Base-by-base conservation (phyloP, 2,329 filamentous ascomycete species). In the Coniella vitis region DNA sequence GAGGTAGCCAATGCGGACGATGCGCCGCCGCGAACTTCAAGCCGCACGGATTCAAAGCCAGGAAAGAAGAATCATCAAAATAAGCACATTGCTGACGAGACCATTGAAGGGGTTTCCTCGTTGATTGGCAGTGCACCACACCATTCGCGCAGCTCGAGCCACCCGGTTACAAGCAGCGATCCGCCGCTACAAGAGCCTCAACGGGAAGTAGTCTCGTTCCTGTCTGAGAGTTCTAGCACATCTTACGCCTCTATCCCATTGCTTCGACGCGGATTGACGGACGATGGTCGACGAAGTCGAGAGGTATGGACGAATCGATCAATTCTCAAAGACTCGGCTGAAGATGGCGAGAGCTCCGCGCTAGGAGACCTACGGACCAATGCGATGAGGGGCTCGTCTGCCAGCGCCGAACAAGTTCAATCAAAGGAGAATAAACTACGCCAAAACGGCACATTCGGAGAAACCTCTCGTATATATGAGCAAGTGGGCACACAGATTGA, bases 211-310 rank as follows among this genome's bases (percentile, higher is more conserved):
- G 66, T 61, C 35, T 79, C 76, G 0, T 74, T 78, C 56, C 54
- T 78, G 3, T 79, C 78, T 1, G 75, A 79, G 13, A 78, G 77
- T 48, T 90, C 87, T 0, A 76, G 80, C 22, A 81, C 84, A 43
- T 91, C 87, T 0, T 90, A 89, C 61, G 84, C 79, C 35, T 90
- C 87, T 0, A 81, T 84, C 31, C 87, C 89, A 4, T 73, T 93
- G 7, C 74, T 94, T 12, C 84, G 91, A 53, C 79, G 86, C 43
- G 86, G 77, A 3, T 61, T 75, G 25, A 74, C 72, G 0, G 75
- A 80, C 37, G 74, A 79, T 53, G 72, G 64, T 1, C 65, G 60
- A 7, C 71, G 70, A 54, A 67, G 65, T 49, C 65, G 63, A 34
- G 57, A 60, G 7, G 70, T 74, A 50, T 83, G 79, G 79, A 73